Evolutionary conservation across 2,329 filamentous ascomycete genomes (phyloP).

Genomic region (Alternaria triticina): DNA sequence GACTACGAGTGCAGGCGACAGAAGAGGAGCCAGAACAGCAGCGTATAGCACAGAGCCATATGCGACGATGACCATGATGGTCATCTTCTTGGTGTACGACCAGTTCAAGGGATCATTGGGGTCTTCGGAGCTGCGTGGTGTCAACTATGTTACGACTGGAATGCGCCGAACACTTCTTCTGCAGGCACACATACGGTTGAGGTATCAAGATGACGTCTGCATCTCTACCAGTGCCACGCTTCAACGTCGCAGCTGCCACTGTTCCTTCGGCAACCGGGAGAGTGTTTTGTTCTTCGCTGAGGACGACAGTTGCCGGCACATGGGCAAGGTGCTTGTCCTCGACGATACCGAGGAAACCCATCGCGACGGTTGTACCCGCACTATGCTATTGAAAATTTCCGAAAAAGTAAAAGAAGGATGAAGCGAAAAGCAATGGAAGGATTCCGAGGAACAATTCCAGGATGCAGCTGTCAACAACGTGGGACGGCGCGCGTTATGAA

Average conservation of each 20-base stretch:
- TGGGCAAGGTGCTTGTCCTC: conserved; percentile 43
- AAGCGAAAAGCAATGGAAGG: neutral
- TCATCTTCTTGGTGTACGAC: conserved; percentile 39
- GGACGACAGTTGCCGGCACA: conserved; percentile 44
- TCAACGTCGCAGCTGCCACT: conserved; percentile 30
- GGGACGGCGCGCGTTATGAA: conserved; percentile 14
- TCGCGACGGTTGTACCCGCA: conserved; percentile 13
- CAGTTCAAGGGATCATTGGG: conserved; percentile 48
- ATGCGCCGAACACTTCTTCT: conserved; percentile 24
- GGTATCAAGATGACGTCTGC: conserved; percentile 43
- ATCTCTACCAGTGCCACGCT: conserved; percentile 43
- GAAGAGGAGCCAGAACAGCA: conserved; percentile 39
- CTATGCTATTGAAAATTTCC: neutral
- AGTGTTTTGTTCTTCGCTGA: conserved; percentile 32
- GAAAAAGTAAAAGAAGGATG: neutral
- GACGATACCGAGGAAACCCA: conserved; percentile 44
- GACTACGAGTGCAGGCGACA: conserved; percentile 45
- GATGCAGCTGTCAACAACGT: neutral
- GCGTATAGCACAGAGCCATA: conserved; percentile 45
- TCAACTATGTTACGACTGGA: conserved; percentile 44
- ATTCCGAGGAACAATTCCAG: neutral
- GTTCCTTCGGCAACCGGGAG: conserved; percentile 2
- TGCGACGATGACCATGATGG: conserved; percentile 41
- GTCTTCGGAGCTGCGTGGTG: conserved; percentile 39
- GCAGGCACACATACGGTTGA: conserved; percentile 37